Base-by-base conservation (phyloP, 2,329 filamentous ascomycete genomes). In the Arthrobotrys sphaeroides region DNA sequence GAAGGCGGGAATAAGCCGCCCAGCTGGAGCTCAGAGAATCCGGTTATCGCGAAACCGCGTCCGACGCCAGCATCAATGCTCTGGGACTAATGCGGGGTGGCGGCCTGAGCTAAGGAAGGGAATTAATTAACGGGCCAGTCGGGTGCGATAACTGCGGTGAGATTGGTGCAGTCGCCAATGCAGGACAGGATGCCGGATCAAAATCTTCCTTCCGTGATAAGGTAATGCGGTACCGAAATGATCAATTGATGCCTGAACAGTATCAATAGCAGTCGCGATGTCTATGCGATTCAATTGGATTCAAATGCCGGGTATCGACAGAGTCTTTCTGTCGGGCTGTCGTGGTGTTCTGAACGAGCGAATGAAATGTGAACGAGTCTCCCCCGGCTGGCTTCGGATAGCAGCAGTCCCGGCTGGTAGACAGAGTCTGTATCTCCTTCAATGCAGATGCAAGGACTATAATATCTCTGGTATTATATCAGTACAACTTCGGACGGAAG, bases 31-130 rank as follows among this genome's bases (percentile, higher is more conserved):
- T 10, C 28, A 10, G 5, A 5, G 28, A 20, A 7, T 47, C 40
- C n/a, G 31, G 33, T 24, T 61, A 69, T 69, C 53, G 65, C 65
- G 65, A 61, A 40, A 69, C 65, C 65, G 65, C 65, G 65, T 69
- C 65, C 33, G 33, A 18, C 9, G 16, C 47, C 47, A 69, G 28
- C 20, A 4, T 40, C n/a, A 5, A 28, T 43, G 40, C 31, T n/a
- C 12, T 43, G 40, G 13, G 13, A 40, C 28, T 33, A 36, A 51
- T 60, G 65, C 55, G 43, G 65, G 65, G 65, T 53, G 55, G 65
- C 42, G 49, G 10, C 62, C 18, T 20, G 5, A 36, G 26, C 18
- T n/a, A n/a, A n/a, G n/a, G n/a, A n/a, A n/a, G n/a, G n/a, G n/a
- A n/a, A n/a, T n/a, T n/a, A n/a, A 13, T 13, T 36, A 33, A 42